These are phyloP conservation scores for Aureobasidium namibiae DNA, from an alignment of 2,329 filamentous ascomycete genomes.

Conservation along the genomic window DNA sequence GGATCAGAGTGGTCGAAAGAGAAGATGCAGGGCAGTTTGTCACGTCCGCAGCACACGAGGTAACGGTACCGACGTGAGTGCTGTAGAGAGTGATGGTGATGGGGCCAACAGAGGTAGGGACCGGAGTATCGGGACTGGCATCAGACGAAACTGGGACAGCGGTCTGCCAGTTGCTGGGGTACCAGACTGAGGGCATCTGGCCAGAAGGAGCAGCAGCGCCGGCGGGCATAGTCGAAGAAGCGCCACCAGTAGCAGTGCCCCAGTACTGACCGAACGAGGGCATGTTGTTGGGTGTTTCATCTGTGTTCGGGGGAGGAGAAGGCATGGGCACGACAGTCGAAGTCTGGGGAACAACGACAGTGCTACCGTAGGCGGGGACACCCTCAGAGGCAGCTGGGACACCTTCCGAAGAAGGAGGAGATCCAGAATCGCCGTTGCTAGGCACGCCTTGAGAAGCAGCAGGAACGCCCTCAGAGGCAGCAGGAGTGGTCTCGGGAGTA, in stretches of 20 bases:
- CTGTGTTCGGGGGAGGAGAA: constrained; percentile 1
- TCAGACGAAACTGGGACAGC: not conserved
- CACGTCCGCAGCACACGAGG: constrained; percentile 12
- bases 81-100: constrained; percentile 16
- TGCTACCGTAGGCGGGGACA: not conserved
- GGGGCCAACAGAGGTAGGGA: not conserved
- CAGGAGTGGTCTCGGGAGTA: not conserved
- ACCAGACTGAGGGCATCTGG: constrained; percentile 5
- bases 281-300: constrained; percentile 11
- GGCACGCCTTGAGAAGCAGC: not conserved
- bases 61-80: constrained; percentile 14
- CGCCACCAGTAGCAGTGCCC: not conserved
- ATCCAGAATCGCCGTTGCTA: no score
- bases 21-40: constrained; percentile 11
- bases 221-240: not conserved
- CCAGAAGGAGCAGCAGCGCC: constrained; percentile 3
- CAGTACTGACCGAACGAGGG: constrained; percentile 10
- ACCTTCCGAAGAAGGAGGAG: not conserved
- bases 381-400: not conserved
- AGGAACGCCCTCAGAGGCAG: not conserved
- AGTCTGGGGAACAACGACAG: not conserved
- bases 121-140: not conserved
- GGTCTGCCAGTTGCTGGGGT: not conserved
- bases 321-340: not conserved
- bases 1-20: not conserved